These are phyloP conservation scores for Cercophora samala DNA, from an alignment of 495 filamentous ascomycete species.

Conservation along the genomic window DNA sequence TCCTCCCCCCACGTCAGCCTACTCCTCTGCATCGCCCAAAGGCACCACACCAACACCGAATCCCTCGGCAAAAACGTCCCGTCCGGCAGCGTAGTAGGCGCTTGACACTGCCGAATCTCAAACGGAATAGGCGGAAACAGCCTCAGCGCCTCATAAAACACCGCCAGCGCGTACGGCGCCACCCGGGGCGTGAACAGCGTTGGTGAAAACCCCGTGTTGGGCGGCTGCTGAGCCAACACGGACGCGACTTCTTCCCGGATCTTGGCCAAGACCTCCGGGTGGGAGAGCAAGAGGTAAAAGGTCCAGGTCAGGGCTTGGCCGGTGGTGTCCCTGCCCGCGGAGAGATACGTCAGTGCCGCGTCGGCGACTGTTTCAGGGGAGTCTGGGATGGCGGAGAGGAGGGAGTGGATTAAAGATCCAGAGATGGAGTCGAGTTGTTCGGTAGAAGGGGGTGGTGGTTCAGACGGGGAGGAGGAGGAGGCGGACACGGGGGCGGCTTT, in stretches of 20 bases:
- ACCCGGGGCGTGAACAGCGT: conserved; percentile 40
- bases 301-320: conserved; percentile 61
- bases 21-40: conserved; percentile 60
- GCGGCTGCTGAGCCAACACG: conserved; percentile 17
- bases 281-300: conserved; percentile 53
- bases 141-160: conserved; percentile 55
- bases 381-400: conserved; percentile 52
- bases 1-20: conserved; percentile 54
- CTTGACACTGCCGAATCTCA: conserved; percentile 55
- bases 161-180: conserved; percentile 54
- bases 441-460: too few relatives aligned
- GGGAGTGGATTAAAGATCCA: conserved; percentile 53
- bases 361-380: conserved; percentile 49
- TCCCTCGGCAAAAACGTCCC: conserved; percentile 52
- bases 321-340: conserved; percentile 58
- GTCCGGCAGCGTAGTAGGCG: conserved; percentile 52
- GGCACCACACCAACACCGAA: conserved; percentile 55
- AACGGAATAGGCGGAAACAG: conserved; percentile 60
- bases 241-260: conserved; percentile 44
- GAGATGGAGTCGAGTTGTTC: conserved; percentile 43
- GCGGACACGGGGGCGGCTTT: too few relatives aligned
- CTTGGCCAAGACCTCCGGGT: conserved; percentile 36
- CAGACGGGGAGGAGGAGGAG: not conserved
- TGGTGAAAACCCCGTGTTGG: too few relatives aligned
- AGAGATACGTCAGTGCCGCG: conserved; percentile 59